Base-by-base conservation (phyloP, 148 eudicot species). In the Amaranthus cruentus region DNA sequence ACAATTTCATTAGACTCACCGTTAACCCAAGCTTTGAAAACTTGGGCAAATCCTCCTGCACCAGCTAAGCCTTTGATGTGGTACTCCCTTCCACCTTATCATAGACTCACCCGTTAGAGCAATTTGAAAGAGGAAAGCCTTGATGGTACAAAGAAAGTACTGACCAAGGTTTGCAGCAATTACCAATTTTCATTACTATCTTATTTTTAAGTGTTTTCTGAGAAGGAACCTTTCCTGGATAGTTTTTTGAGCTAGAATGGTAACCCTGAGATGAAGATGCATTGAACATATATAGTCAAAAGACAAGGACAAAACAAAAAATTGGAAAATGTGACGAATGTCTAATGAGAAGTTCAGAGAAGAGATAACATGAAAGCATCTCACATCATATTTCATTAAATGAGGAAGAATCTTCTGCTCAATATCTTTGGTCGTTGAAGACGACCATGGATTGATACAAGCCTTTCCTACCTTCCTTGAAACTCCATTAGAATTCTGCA, bases 31-130 rank as follows among this genome's bases (percentile, higher is more conserved):
- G 99, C 99, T 77, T 92, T 91, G 70, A 82, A 90, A 82, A 95
- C 96, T 85, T 87, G 90, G 75, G 97, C 97, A 87, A 91, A 91
- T 71, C 93, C 93, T 67, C 97, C 99, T 62, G 82, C 83, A 66
- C 97, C 97, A 72, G 99, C 96, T 81, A 89, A 87, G 13, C 97
- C 97, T 82, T 87, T 91, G 81, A 87, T 88, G 81, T 83, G 96
- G 58, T 95, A 95, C 71, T 86, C 88, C 70, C 76, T 78, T 80
- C 83, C 88, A 80, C 97, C 99, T 93, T 81, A 63, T 70, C 75
- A 47, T 69, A 57, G 60, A 5, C 51, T 5, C 58, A 69, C 52
- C 67, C 54, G 55, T 14, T 12, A 60, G 44, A 78, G 53, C 63
- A 55, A 4, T 14, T 74, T 50, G 50, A 44, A 61, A 64, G n/a